A percentile compares a stretch with the other conserved stretches of the same genome.
These are phyloP conservation scores for Scytalidium sp. DNA, from an alignment of 2,329 filamentous ascomycete genomes.

Conservation along the genomic window DNA sequence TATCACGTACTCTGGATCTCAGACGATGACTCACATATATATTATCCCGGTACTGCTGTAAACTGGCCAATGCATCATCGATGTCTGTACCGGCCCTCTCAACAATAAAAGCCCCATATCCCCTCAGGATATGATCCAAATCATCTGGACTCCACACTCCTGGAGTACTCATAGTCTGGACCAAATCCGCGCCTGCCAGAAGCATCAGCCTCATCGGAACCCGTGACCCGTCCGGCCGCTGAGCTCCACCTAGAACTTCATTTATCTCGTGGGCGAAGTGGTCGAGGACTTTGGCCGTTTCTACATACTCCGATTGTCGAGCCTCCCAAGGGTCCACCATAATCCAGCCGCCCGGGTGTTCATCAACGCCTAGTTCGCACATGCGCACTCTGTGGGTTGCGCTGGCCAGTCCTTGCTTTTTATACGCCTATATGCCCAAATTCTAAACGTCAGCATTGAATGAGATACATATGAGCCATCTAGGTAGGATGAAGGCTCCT, in stretches of 20 bases:
- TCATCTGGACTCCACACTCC: constrained; percentile 83
- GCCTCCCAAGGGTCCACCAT: constrained; percentile 91
- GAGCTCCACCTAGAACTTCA: constrained; percentile 69
- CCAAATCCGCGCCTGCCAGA: constrained; percentile 74
- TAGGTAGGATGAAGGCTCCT: too few species aligned
- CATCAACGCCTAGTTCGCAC: constrained; percentile 77
- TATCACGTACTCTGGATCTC: too few species aligned
- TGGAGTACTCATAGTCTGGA: constrained; percentile 65
- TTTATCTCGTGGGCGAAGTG: constrained; percentile 93
- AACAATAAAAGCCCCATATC: constrained; percentile 82
- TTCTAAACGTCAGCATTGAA: background rate
- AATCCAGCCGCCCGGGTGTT: constrained; percentile 68
- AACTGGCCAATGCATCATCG: constrained; percentile 77
- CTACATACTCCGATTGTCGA: constrained; percentile 78
- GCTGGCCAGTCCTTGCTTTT: constrained; percentile 75
- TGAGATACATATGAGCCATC: background rate
- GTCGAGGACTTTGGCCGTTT: constrained; percentile 84
- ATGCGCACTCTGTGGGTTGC: constrained; percentile 75
- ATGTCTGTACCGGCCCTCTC: constrained; percentile 87
- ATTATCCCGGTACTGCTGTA: constrained; percentile 81
- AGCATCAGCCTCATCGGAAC: constrained; percentile 70
- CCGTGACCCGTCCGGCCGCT: constrained; percentile 62
- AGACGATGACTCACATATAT: constrained; percentile 29
- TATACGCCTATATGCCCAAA: constrained; percentile 49
- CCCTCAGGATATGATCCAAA: constrained; percentile 75